These are phyloP conservation scores for Wickerhamiella infanticola DNA, from an alignment of 1,139 yeast genomes.

Conservation along the genomic window DNA sequence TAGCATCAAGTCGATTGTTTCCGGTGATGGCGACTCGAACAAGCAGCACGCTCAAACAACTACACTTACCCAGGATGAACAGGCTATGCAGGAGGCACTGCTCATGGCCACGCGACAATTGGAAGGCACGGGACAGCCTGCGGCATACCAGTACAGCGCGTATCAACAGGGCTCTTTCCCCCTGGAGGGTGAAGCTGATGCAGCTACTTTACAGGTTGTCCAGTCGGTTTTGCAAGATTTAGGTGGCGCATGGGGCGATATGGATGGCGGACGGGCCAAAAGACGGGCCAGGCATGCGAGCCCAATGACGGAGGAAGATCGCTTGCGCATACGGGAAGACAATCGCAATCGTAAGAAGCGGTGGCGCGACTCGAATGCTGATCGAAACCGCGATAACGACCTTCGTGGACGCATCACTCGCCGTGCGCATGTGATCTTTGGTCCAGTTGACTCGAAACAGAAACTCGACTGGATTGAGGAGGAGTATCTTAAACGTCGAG, in stretches of 20 bases:
- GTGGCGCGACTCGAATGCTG: slow-evolving; percentile 77
- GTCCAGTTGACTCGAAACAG: slow-evolving; percentile 40
- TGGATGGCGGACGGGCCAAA: neutral
- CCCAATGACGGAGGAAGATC: slow-evolving; percentile 24
- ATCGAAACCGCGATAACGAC: slow-evolving; percentile 78
- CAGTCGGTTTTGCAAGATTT: slow-evolving; percentile 24
- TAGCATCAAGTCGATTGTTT: slow-evolving; percentile 9
- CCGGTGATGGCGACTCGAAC: slow-evolving; percentile 9
- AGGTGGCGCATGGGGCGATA: slow-evolving; percentile 15
- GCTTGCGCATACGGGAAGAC: slow-evolving; percentile 49
- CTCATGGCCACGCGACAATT: slow-evolving; percentile 30
- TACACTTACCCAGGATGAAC: slow-evolving; percentile 12
- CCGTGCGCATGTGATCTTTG: slow-evolving; percentile 55
- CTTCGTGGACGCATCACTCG: slow-evolving; percentile 60
- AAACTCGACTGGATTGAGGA: slow-evolving; percentile 59
- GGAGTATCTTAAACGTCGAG: slow-evolving; percentile 53
- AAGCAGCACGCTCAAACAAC: neutral
- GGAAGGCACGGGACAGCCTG: slow-evolving; percentile 5
- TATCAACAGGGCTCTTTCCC: neutral
- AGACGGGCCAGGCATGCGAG: slow-evolving; percentile 1
- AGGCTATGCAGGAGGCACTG: slow-evolving; percentile 27
- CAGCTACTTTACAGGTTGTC: slow-evolving; percentile 26
- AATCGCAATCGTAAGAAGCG: slow-evolving; percentile 77
- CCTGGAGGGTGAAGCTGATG: slow-evolving; percentile 17
- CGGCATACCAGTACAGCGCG: neutral